Conservation (phyloP, 495 filamentous ascomycete genomes). For the Cairneyella variabilis region DNA sequence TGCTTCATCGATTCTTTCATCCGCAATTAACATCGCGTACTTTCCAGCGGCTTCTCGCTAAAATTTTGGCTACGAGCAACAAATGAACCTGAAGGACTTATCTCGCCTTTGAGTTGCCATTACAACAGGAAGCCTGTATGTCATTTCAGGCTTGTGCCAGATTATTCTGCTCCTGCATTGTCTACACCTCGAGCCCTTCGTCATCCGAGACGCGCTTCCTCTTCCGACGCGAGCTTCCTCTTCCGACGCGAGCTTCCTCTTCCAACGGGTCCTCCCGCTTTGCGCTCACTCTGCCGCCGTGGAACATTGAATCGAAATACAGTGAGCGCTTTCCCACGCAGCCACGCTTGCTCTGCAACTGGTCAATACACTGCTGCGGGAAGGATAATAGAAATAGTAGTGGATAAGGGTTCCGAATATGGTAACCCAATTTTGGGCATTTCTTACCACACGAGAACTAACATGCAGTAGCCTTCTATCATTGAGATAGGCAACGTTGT, state of each 20-base stretch:
- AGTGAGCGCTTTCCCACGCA: not conserved
- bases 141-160: not conserved
- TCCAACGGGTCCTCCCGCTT: not conserved
- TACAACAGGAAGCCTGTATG: not conserved
- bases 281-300: not conserved
- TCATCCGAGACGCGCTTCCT: not conserved
- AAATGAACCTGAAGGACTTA: not conserved
- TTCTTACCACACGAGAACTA: not conserved
- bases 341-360: not conserved
- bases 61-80: not conserved
- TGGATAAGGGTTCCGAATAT: not conserved
- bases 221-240: not conserved
- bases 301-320: not conserved
- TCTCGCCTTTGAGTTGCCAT: not conserved
- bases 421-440: not conserved
- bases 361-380: not conserved
- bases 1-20: not conserved
- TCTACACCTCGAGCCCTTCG: not conserved
- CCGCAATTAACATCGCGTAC: not conserved
- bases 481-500: too few relatives aligned
- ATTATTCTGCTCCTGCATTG: not conserved
- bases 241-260: not conserved
- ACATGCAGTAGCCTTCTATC: not conserved
- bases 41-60: not conserved
- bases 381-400: not conserved